Evolutionary conservation across 2,329 filamentous ascomycete genomes (phyloP), one percentile per base, ranked within the genome.

Genomic region (Ophiocordyceps polyrhachis-furcata): DNA sequence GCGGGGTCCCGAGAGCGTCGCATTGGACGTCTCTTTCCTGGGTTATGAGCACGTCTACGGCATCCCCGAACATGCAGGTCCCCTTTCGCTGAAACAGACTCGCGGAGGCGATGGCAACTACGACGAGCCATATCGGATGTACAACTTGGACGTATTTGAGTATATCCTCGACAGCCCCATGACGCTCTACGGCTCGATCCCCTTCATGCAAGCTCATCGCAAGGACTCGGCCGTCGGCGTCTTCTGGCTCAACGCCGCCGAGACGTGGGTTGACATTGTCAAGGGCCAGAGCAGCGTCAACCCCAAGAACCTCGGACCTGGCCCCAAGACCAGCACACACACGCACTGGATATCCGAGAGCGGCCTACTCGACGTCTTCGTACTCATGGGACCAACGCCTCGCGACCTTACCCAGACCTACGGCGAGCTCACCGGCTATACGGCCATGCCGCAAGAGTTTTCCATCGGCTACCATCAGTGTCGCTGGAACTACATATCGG

Each of bases 261-360:
- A 98, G 67, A 96, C 89, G 1, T 98, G 91, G 91, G 74, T 98
- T 44, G 91, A 98, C 60, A 83, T 98, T 51, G 77, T 81, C 58
- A 98, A 96, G 65, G 66, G 73, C 43, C 86, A 81, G 56, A 71
- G 74, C 44, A 69, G 74, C 32, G 73, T 73, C 48, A 94, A 94
- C 56, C 83, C 86, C 9, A 67, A 91, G 43, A 78, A 81, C 45
- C 73, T 94, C 35, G 83, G 84, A 2, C 68, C 77, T 35, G 70
- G 69, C 28, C 67, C 76, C 15, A 82, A 79, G 56, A 84, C 74
- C 3, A 81, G 76, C 55, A 96, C 88, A 0, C 75, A 87, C 47
- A 95, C 88, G 1, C 91, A 98, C 63, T 98, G 91, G 91, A 84
- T 96, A 51, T 96, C 91, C 0, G 91, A 98, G 63, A 75, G 78